Percentiles rank a stretch among this genome's conserved stretches.
These are phyloP conservation scores for Dimocarpus longan DNA, from an alignment of 345 rosid species.

Conservation along the genomic window DNA sequence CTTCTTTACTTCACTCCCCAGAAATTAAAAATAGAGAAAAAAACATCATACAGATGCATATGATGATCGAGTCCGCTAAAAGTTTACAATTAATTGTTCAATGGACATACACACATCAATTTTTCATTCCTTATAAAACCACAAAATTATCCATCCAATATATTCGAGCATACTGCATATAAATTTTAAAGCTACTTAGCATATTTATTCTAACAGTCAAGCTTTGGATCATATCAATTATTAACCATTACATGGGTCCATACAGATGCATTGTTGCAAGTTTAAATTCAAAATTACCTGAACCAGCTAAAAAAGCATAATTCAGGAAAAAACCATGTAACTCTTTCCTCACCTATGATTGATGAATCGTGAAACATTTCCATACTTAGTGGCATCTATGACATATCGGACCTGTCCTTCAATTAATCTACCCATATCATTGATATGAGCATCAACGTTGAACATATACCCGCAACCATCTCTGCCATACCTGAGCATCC, in stretches of 20 bases:
- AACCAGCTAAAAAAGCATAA: neutral
- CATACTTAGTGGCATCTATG: slow-evolving; percentile 80
- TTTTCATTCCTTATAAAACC: no score
- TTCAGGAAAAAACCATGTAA: neutral
- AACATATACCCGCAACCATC: slow-evolving; percentile 67
- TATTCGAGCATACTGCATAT: neutral
- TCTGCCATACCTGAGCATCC: slow-evolving; percentile 55
- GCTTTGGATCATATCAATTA: neutral
- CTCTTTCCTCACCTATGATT: slow-evolving; percentile 78
- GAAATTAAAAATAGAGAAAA: neutral
- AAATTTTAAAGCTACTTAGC: neutral
- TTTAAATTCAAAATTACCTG: neutral
- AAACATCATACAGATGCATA: neutral
- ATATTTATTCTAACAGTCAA: neutral
- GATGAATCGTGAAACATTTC: slow-evolving; percentile 87
- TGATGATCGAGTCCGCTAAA: neutral
- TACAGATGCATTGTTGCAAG: neutral
- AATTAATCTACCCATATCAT: slow-evolving; percentile 81
- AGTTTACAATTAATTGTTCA: neutral
- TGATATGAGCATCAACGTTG: slow-evolving; percentile 62
- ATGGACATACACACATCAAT: neutral
- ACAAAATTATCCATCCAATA: neutral
- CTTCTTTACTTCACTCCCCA: neutral
- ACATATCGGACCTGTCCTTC: slow-evolving; percentile 61
- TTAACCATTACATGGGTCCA: neutral